Evolutionary conservation across 257 asterid genomes (phyloP), one percentile per base, ranked within the genome.

Genomic region (Cordia subcordata): DNA sequence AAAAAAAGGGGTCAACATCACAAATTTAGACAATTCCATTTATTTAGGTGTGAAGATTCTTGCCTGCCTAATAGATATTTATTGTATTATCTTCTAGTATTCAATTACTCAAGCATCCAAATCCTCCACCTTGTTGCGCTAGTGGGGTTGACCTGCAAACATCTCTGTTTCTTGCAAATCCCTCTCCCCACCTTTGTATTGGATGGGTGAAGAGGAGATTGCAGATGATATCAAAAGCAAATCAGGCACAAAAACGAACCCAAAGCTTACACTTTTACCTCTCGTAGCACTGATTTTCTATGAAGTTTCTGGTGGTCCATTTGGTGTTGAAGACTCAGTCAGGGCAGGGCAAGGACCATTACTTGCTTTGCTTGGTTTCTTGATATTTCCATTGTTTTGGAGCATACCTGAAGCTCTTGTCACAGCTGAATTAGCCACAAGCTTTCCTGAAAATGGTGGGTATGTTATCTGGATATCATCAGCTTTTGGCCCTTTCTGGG

Each of bases 271-370:
- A 15, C 55, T 90, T 0, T 51, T 90, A n/a, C 97, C 97, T 20
- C 75, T 90, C 1, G 79, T 90, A 39, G 96, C 97, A 13, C 66
- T 90, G 33, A 90, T 90, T 13, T 87, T 90, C 85, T 87, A 90
- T 80, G 96, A 90, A 67, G 96, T 90, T 57, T 90, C 96, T 4
- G 97, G 90, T 5, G 96, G 96, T 27, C 96, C 96, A 1, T 88
- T 88, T 33, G 96, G 96, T n/a, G 87, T 90, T 0, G 97, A 90
- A 60, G 97, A 87, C 58, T 90, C 97, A 0, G 94, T 87, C 35
- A 79, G 66, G 72, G 65, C 93, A 17, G 95, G 95, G 38, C 88
- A 92, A 11, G 95, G 96, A 13, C 87, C 95, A 14, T 82, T 90
- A 35, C 67, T 87, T 14, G 74, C 96, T 37, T 51, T 87, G 51